These are phyloP conservation scores for Aspergillus unguis DNA, from an alignment of 2,329 filamentous ascomycete genomes.

Conservation along the genomic window DNA sequence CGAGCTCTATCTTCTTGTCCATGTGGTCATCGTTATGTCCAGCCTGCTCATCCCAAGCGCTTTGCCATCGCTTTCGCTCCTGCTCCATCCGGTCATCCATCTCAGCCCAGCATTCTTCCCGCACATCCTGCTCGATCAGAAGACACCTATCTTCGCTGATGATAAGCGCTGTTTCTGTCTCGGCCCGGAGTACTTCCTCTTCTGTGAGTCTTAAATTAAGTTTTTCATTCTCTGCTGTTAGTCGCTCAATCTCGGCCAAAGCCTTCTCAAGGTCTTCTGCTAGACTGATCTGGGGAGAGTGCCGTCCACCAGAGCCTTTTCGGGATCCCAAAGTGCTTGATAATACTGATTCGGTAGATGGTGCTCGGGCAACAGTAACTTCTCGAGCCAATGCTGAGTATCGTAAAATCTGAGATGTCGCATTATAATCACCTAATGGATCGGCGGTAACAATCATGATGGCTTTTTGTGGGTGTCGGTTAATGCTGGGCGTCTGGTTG, in stretches of 20 bases:
- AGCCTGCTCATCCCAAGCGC: slow-evolving; percentile 68
- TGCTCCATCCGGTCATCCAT: slow-evolving; percentile 74
- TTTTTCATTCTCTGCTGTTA: slow-evolving; percentile 73
- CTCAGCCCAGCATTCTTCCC: slow-evolving; percentile 83
- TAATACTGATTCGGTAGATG: slow-evolving; percentile 70
- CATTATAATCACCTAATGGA: slow-evolving; percentile 89
- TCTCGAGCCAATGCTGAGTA: slow-evolving; percentile 92
- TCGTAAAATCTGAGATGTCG: slow-evolving; percentile 90
- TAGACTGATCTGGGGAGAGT: slow-evolving; percentile 37
- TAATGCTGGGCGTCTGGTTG: slow-evolving; percentile 43
- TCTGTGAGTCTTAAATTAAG: slow-evolving; percentile 66
- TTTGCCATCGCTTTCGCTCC: slow-evolving; percentile 79
- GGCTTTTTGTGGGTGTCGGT: slow-evolving; percentile 74
- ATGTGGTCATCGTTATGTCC: slow-evolving; percentile 69
- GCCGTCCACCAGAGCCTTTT: slow-evolving; percentile 38
- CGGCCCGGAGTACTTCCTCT: slow-evolving; percentile 66
- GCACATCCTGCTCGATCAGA: slow-evolving; percentile 75
- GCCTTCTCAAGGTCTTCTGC: slow-evolving; percentile 76
- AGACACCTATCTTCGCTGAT: slow-evolving; percentile 63
- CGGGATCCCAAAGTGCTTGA: slow-evolving; percentile 33
- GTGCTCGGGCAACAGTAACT: slow-evolving; percentile 84
- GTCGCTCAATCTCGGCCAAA: slow-evolving; percentile 73
- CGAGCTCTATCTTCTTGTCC: slow-evolving; percentile 79
- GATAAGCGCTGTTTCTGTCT: slow-evolving; percentile 70
- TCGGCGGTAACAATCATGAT: slow-evolving; percentile 97